Conservation (phyloP, 352 stramenopile species). For the Blastocystis hominis region DNA sequence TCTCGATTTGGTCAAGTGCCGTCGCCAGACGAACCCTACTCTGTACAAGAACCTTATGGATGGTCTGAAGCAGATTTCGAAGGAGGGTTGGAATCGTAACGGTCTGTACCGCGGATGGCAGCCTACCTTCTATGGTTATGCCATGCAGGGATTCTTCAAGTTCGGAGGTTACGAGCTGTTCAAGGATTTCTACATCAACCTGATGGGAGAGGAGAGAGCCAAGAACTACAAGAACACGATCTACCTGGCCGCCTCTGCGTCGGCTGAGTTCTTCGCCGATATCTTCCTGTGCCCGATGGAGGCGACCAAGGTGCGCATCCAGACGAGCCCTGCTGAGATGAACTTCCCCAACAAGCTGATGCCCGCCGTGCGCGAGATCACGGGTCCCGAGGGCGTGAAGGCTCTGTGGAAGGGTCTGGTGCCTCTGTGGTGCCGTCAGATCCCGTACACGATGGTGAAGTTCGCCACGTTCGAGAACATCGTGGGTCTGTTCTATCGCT, state of each 20-base stretch:
- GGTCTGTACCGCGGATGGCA: slow-evolving; percentile 74
- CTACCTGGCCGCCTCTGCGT: slow-evolving; percentile 78
- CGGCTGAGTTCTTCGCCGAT: slow-evolving; percentile 83
- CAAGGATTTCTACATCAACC: slow-evolving; percentile 81
- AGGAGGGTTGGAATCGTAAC: slow-evolving; percentile 51
- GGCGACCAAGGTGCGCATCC: slow-evolving; percentile 85
- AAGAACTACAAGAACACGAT: slow-evolving; percentile 82
- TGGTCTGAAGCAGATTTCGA: slow-evolving; percentile 68
- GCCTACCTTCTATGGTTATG: slow-evolving; percentile 81
- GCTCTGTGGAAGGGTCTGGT: slow-evolving; percentile 67
- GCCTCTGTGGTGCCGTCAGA: slow-evolving; percentile 74
- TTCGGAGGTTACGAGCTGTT: slow-evolving; percentile 89
- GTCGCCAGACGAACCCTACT: slow-evolving; percentile 75
- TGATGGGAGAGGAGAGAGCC: slow-evolving; percentile 78
- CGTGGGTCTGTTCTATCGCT: slow-evolving; percentile 64
- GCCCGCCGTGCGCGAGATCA: slow-evolving; percentile 75
- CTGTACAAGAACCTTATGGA: slow-evolving; percentile 74
- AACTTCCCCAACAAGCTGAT: slow-evolving; percentile 78
- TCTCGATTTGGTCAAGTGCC: slow-evolving; percentile 85
- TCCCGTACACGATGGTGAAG: slow-evolving; percentile 99
- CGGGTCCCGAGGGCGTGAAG: slow-evolving; percentile 64
- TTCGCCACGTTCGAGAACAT: slow-evolving; percentile 86
- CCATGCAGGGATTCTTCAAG: slow-evolving; percentile 73
- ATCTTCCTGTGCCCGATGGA: slow-evolving; percentile 83
- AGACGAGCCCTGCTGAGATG: slow-evolving; percentile 71